A percentile compares a stretch with the other conserved stretches of the same genome.
Evolutionary conservation across 2,329 filamentous ascomycete genomes (phyloP).

Genomic region (Blastomyces silverae): DNA sequence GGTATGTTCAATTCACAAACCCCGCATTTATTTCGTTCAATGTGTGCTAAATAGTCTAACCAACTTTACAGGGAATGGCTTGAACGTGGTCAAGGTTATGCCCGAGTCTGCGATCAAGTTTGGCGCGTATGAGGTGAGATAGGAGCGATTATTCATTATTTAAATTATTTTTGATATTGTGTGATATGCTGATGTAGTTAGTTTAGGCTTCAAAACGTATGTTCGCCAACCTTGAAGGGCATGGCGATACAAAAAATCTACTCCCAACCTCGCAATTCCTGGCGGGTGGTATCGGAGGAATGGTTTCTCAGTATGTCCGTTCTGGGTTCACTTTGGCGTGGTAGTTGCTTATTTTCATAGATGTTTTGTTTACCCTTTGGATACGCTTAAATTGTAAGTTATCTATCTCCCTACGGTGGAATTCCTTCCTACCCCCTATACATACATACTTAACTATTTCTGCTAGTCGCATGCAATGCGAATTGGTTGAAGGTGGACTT

Average conservation of each 20-base stretch:
- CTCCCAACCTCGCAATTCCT: conserved; percentile 81
- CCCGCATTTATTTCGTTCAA: conserved; percentile 13
- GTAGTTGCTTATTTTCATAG: conserved; percentile 35
- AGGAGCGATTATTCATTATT: conserved; percentile 4
- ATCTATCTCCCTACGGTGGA: conserved; percentile 7
- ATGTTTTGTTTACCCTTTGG: conserved; percentile 89
- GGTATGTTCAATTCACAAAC: conserved; percentile 51
- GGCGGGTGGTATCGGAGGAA: conserved; percentile 83
- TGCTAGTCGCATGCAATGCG: conserved; percentile 77
- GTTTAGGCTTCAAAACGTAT: conserved; percentile 71
- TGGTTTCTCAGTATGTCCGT: conserved; percentile 72
- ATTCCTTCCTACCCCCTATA: conserved; percentile 13
- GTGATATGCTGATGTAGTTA: not conserved
- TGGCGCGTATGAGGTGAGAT: conserved; percentile 74
- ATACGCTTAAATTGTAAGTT: conserved; percentile 57
- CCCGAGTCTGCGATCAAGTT: conserved; percentile 98
- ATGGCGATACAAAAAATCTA: conserved; percentile 71
- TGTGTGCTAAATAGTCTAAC: not conserved
- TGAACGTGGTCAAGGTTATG: conserved; percentile 98
- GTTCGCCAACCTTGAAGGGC: conserved; percentile 79
- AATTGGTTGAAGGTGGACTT: conserved; percentile 78
- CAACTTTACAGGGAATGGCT: conserved; percentile 65
- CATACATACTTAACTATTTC: conserved; percentile 18
- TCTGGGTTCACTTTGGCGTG: not conserved
- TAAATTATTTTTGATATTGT: conserved; percentile 16